Percentiles rank a stretch among this genome's conserved stretches.
phyloP scores from a whole-genome alignment of 805 yeast species.

The Saccharomycopsis sp. region DNA sequence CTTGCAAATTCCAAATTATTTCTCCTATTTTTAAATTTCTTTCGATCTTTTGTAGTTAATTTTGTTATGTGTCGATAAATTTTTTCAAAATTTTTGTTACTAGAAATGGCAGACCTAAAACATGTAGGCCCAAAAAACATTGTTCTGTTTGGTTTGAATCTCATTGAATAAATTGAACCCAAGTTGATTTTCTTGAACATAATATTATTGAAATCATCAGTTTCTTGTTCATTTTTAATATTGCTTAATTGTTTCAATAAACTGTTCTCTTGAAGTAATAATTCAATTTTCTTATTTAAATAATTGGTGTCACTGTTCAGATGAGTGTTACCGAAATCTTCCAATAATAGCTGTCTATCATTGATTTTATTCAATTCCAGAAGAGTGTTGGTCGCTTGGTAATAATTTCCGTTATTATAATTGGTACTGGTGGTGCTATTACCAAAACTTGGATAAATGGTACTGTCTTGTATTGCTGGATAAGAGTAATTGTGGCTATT shows the following conservation, averaged over 20 bases:
- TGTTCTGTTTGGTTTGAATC: conserved; percentile 18
- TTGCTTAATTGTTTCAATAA: conserved; percentile 1
- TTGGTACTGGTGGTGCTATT: too few relatives aligned
- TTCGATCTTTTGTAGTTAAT: conserved; percentile 16
- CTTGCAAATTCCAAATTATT: conserved; percentile 5
- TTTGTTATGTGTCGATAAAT: conserved; percentile 18
- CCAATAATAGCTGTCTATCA: conserved; percentile 8
- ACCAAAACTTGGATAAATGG: not conserved
- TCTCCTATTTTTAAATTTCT: conserved; percentile 11
- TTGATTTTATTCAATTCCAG: conserved; percentile 6
- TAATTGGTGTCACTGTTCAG: conserved; percentile 8
- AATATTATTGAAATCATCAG: not conserved
- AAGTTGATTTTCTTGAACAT: conserved; percentile 10
- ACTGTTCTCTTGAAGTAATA: conserved; percentile 11
- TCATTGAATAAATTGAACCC: conserved; percentile 2
- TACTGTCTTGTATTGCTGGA: too few relatives aligned
- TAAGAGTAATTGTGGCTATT: too few relatives aligned
- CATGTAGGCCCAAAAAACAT: conserved; percentile 21
- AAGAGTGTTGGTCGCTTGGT: too few relatives aligned
- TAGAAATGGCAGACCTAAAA: conserved; percentile 16
- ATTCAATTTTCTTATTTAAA: conserved; percentile 8
- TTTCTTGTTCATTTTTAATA: not conserved
- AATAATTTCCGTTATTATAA: too few relatives aligned
- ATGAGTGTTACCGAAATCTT: conserved; percentile 5
- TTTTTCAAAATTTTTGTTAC: conserved; percentile 13